These are phyloP conservation scores for Xylaria grammica DNA, from an alignment of 495 filamentous ascomycete species.

Conservation along the genomic window DNA sequence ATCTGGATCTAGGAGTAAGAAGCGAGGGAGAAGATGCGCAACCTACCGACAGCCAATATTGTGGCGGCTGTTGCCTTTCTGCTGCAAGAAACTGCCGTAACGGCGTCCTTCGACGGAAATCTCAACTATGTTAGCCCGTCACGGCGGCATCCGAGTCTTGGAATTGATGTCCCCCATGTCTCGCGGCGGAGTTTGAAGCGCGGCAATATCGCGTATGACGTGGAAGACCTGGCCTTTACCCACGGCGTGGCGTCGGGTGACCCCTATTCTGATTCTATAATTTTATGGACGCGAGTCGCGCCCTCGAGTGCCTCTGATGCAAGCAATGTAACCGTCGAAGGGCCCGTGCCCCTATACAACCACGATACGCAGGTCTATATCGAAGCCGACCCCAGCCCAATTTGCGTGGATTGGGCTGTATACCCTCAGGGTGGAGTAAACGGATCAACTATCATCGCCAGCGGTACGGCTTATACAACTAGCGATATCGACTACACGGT, in stretches of 20 bases:
- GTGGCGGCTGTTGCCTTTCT: neutral
- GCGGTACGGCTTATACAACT: conserved; percentile 60
- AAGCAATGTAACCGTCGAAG: conserved; percentile 61
- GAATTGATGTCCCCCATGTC: conserved; percentile 56
- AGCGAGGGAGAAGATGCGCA: neutral
- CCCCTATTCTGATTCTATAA: conserved; percentile 66
- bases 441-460: conserved; percentile 34
- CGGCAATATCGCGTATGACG: conserved; percentile 64
- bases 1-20: neutral
- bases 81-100: conserved; percentile 15
- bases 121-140: conserved; percentile 68
- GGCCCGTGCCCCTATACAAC: conserved; percentile 59
- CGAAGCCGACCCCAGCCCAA: conserved; percentile 55
- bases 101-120: conserved; percentile 47
- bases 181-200: conserved; percentile 44
- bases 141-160: conserved; percentile 59
- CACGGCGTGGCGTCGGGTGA: conserved; percentile 75
- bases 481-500: conserved; percentile 74
- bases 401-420: conserved; percentile 63
- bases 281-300: conserved; percentile 71
- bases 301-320: conserved; percentile 59
- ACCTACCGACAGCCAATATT: neutral
- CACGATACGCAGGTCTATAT: conserved; percentile 60
- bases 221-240: conserved; percentile 62
- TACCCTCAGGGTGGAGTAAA: conserved; percentile 38